These are phyloP conservation scores for Danielia oregonensis DNA, from an alignment of 805 yeast species.

Conservation along the genomic window DNA sequence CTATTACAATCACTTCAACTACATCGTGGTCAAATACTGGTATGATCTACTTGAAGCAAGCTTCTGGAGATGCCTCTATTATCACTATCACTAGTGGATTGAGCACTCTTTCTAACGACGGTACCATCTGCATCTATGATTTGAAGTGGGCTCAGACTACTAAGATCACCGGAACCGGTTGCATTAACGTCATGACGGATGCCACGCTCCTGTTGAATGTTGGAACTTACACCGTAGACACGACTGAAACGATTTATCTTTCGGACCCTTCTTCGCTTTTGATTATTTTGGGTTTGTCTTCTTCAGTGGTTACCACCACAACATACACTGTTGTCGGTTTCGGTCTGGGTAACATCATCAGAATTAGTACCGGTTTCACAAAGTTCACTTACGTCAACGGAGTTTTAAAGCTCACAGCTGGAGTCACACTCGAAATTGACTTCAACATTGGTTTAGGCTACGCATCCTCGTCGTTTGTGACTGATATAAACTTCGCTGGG, in stretches of 20 bases:
- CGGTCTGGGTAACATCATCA: slow-evolving; percentile 3
- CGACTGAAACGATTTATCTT: slow-evolving; percentile 1
- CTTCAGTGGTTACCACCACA: background rate
- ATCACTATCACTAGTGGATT: too few species aligned
- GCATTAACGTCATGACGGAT: slow-evolving; percentile 1
- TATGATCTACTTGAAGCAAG: too few species aligned
- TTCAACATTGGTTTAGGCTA: too few species aligned
- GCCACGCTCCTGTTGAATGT: slow-evolving; percentile 3
- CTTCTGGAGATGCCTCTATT: too few species aligned
- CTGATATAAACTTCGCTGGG: too few species aligned
- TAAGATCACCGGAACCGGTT: slow-evolving; percentile 2
- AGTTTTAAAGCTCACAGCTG: background rate
- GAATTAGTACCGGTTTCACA: background rate
- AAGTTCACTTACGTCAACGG: too few species aligned
- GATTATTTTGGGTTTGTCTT: slow-evolving; percentile 2
- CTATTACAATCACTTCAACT: too few species aligned
- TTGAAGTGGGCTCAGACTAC: slow-evolving; percentile 1
- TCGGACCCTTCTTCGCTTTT: background rate
- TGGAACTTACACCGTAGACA: background rate
- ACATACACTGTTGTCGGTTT: slow-evolving; percentile 3
- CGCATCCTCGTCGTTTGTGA: too few species aligned
- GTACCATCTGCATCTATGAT: slow-evolving; percentile 4
- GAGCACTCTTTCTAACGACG: background rate
- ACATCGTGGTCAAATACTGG: too few species aligned
- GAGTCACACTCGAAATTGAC: slow-evolving; percentile 1